phyloP scores from a whole-genome alignment of 2,329 filamentous ascomycete genomes.

The Alternaria longipes region DNA sequence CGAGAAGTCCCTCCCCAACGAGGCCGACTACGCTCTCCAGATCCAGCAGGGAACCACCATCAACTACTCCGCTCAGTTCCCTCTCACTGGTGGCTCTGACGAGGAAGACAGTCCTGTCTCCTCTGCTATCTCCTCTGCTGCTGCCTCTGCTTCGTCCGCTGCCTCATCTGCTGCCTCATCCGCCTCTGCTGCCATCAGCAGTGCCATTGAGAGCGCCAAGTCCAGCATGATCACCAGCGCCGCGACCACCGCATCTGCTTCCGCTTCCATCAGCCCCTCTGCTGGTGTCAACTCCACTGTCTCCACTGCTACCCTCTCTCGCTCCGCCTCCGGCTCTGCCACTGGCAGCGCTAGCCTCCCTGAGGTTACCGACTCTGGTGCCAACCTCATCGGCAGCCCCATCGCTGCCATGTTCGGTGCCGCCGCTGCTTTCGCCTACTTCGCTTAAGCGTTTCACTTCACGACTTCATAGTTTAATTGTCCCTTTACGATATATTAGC shows the following conservation, averaged over 20 bases:
- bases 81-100: conserved; percentile 45
- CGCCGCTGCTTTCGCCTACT: conserved; percentile 53
- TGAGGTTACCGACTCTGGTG: conserved; percentile 32
- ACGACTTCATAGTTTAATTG: conserved; percentile 10
- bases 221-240: conserved; percentile 33
- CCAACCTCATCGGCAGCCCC: conserved; percentile 47
- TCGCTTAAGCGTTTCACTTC: conserved; percentile 42
- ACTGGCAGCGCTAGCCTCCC: conserved; percentile 25
- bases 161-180: conserved; percentile 3
- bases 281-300: conserved; percentile 40
- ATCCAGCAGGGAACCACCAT: conserved; percentile 61
- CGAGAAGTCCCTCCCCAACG: conserved; percentile 53
- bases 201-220: conserved; percentile 22
- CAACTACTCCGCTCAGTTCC: conserved; percentile 67
- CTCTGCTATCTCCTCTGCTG: conserved; percentile 25
- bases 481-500: conserved; percentile 27
- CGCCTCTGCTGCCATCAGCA: conserved; percentile 21
- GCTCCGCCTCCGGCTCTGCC: conserved; percentile 23
- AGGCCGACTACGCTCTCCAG: conserved; percentile 66
- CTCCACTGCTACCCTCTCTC: conserved; percentile 35
- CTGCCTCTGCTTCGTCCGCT: conserved; percentile 33
- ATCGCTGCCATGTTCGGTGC: conserved; percentile 54
- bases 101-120: conserved; percentile 24
- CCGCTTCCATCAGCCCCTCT: conserved; percentile 31
- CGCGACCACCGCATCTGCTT: conserved; percentile 38